Base-by-base conservation (phyloP, 805 yeast species). In the Ogataea siamensis region DNA sequence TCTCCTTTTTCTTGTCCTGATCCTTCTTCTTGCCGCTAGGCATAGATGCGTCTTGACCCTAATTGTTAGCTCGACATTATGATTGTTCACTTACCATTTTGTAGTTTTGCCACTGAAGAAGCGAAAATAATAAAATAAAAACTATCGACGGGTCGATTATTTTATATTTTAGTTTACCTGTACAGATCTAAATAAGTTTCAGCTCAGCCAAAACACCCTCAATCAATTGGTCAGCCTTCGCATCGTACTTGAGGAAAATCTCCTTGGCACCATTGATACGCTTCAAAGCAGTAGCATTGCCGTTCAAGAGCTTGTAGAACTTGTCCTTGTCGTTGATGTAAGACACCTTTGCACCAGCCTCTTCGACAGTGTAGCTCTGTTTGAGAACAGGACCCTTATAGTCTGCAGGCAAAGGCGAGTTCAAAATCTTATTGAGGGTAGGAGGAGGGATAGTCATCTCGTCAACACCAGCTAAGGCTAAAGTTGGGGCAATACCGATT, bases 1-100 rank as follows among this genome's bases (percentile, higher is more conserved):
- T 89, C 55, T 85, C 86, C 50, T 81, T 79, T 67, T 81, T 81
- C 60, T 61, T 60, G 37, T 63, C 67, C 35, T 51, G 57, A 30
- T 58, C 56, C 42, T 60, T 62, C 55, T 55, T 60, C 45, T 49
- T 58, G 52, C 53, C 61, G 35, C 57, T 50, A 44, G 63, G 62
- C 53, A 56, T 47, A 13, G 64, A 60, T 32, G 64, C 60, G 47
- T 59, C 62, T 47, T 60, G 64, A 46, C 64, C 64, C 64, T 47
- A 28, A 9, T 2, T 28, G 51, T 47, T 47, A 47, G 48, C 40
- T 21, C 20, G 19, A 3, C 13, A 27, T 17, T 9, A 14, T 5
- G 16, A 13, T 7, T 5, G 21, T n/a, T 12, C 18, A 45, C 50
- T 34, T 25, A 46, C 50, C 50, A 46, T 46, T 27, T 42, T 46